Evolutionary conservation across 140 eudicot genomes (phyloP).

Genomic region (Anethum foeniculum): DNA sequence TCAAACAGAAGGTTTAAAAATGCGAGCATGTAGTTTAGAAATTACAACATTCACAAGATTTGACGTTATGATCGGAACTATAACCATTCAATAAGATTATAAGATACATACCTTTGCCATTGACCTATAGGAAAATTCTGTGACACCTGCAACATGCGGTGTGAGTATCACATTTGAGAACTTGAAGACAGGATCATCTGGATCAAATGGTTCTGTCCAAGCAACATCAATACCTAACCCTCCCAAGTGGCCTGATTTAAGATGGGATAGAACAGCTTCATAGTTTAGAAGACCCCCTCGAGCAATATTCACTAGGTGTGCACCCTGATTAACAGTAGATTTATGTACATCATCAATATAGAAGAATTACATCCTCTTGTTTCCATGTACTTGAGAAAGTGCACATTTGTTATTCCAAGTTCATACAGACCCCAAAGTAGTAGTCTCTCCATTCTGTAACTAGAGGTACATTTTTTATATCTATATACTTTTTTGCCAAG

Average conservation of each 20-base stretch:
- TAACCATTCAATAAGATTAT: not conserved
- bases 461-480: not conserved
- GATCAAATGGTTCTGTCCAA: conserved; percentile 92
- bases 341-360: not conserved
- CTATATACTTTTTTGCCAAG: not conserved
- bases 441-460: not conserved
- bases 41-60: not conserved
- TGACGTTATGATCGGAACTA: not conserved
- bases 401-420: not conserved
- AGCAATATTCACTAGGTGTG: conserved; percentile 61
- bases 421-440: not conserved
- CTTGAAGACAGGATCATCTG: conserved; percentile 61
- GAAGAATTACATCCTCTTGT: not conserved
- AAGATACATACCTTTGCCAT: conserved; percentile 77
- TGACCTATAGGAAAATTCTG: conserved; percentile 57
- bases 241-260: conserved; percentile 77
- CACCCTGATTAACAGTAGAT: conserved; percentile 41
- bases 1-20: not conserved
- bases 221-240: conserved; percentile 96
- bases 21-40: not conserved
- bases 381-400: not conserved
- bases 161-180: conserved; percentile 73
- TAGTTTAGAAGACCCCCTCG: conserved; percentile 91
- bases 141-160: conserved; percentile 92
- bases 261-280: conserved; percentile 49